Evolutionary conservation across 495 filamentous ascomycete genomes (phyloP), one percentile per base, ranked within the genome.

Genomic region (Monascus purpureus): DNA sequence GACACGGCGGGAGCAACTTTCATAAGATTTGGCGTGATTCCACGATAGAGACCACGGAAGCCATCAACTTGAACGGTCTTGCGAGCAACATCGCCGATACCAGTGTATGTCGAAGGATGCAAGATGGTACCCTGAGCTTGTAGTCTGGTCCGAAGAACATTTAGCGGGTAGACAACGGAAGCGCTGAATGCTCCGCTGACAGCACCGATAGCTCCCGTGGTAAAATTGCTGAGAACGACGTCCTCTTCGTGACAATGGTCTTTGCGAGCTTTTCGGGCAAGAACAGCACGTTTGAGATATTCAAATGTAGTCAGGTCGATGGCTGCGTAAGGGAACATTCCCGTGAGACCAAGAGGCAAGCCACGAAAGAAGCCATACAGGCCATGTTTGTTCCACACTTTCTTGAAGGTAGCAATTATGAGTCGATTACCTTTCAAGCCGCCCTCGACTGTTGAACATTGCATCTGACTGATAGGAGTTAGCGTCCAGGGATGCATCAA

Each of bases 311-410:
- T 80, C 38, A 99, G 73, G 50, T 99, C 90, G 52, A 99, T 90
- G 23, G 90, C 92, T 20, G 83, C 83, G 55, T 99, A 99, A 1
- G 90, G 90, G 47, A 96, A 96, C 76, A 96, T 93, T 49, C 90
- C 90, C 31, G 93, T 48, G 2, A 99, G 66, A 13, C 92, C 90
- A 63, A 95, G 80, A 0, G 84, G 82, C 20, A 96, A 72, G 12
- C 90, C 90, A 37, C 88, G 84, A 50, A 96, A 99, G 40, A 83
- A 92, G 13, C 80, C 68, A 25, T 71, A 66, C 16, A 86, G 28
- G 20, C 84, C 84, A 28, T 75, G 77, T 31, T 71, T 68, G 18
- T 66, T 67, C 70, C 76, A 86, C 71, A 96, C 93, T 44, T 83
- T 90, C 45, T 65, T 72, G 2, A 80, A 77, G 2, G 86, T 94